Percentiles rank a stretch among this genome's conserved stretches.
Evolutionary conservation across 495 filamentous ascomycete genomes (phyloP).

Genomic region (Hypoxylon fragiforme): DNA sequence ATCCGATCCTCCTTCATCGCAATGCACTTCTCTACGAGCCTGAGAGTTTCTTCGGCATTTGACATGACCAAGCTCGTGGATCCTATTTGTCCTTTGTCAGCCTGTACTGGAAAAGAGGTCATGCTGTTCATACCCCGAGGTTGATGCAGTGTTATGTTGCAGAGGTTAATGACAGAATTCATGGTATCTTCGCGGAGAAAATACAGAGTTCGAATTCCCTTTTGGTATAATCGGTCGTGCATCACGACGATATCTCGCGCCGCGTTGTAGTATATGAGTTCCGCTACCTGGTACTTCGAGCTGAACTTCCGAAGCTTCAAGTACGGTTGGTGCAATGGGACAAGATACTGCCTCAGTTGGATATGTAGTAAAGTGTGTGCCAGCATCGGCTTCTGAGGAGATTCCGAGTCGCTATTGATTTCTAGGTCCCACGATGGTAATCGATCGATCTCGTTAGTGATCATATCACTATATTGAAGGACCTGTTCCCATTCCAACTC

Average conservation of each 20-base stretch:
- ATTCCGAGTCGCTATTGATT: slow-evolving; percentile 13
- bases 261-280: slow-evolving; percentile 41
- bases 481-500: slow-evolving; percentile 39
- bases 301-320: slow-evolving; percentile 36
- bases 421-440: slow-evolving; percentile 39
- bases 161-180: slow-evolving; percentile 40
- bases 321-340: slow-evolving; percentile 40
- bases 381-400: slow-evolving; percentile 34
- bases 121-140: slow-evolving; percentile 39
- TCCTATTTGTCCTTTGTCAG: slow-evolving; percentile 27
- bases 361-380: slow-evolving; percentile 38
- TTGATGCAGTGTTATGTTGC: slow-evolving; percentile 53
- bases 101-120: neutral
- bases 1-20: slow-evolving; percentile 39
- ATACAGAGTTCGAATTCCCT: slow-evolving; percentile 37
- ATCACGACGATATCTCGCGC: slow-evolving; percentile 41
- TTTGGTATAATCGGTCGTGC: slow-evolving; percentile 35
- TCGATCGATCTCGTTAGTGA: slow-evolving; percentile 39
- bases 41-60: slow-evolving; percentile 37
- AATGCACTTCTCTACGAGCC: slow-evolving; percentile 40
- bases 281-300: slow-evolving; percentile 35
- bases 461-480: slow-evolving; percentile 40
- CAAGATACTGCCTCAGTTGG: slow-evolving; percentile 41
- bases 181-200: slow-evolving; percentile 42
- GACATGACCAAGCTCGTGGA: slow-evolving; percentile 34